Conservation (phyloP, 768 basidiomycete genomes). For the Sistotremastrum suecicum region DNA sequence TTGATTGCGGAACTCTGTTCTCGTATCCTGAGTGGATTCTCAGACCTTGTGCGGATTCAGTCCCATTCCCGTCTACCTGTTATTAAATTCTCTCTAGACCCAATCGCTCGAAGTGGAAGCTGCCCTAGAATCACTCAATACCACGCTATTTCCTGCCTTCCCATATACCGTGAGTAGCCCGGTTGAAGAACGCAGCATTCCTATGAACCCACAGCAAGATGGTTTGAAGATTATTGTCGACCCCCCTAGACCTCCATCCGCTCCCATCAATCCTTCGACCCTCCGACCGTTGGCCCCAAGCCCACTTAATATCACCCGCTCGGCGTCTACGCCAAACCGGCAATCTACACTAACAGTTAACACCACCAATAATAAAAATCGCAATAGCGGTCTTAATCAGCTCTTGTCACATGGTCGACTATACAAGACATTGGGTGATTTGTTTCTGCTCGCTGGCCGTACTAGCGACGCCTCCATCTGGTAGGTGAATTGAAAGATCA, state of each 20-base stretch:
- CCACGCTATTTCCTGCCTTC: conserved; percentile 19
- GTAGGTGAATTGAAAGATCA: conserved; percentile 27
- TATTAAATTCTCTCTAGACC: conserved; percentile 32
- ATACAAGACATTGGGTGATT: conserved; percentile 78
- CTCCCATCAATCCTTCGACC: conserved; percentile 1
- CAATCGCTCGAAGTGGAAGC: conserved; percentile 67
- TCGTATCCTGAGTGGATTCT: conserved; percentile 73
- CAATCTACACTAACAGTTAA: conserved; percentile 35
- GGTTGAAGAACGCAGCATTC: no score
- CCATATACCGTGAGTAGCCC: conserved; percentile 8
- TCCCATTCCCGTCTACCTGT: background rate
- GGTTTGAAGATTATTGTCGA: background rate
- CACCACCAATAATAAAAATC: conserved; percentile 31
- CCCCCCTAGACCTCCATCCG: background rate
- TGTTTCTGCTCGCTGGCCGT: conserved; percentile 80
- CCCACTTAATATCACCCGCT: conserved; percentile 2
- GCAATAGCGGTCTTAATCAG: conserved; percentile 46
- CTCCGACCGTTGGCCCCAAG: no score
- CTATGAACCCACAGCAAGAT: no score
- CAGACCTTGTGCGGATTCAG: conserved; percentile 53
- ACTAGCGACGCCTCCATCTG: conserved; percentile 69
- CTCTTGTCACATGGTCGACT: conserved; percentile 75
- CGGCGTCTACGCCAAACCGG: conserved; percentile 23
- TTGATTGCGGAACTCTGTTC: conserved; percentile 83
- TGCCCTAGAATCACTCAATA: conserved; percentile 65